Conservation (phyloP, 1,284 basidiomycete species). For the Cutaneotrichosporon sp. region DNA sequence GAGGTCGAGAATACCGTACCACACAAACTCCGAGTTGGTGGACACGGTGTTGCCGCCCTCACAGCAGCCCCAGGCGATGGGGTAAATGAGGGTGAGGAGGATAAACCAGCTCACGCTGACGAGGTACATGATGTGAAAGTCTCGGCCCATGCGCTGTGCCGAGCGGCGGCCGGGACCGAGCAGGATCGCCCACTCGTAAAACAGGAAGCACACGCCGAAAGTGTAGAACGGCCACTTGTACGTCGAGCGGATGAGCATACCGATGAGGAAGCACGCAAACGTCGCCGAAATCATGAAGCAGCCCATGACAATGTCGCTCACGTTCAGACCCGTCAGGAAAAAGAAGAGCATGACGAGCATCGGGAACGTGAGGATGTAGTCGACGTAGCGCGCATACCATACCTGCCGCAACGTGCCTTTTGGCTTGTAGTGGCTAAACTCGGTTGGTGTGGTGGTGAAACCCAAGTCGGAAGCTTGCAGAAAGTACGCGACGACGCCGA, state of each 20-base stretch:
- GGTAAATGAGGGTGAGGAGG: constrained; percentile 56
- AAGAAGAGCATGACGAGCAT: constrained; percentile 55
- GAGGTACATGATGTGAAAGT: constrained; percentile 48
- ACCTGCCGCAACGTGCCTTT: constrained; percentile 51
- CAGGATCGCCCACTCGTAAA: constrained; percentile 54
- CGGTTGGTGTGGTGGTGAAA: constrained; percentile 52
- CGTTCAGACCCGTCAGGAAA: constrained; percentile 54
- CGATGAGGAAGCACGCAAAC: constrained; percentile 56
- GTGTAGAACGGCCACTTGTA: constrained; percentile 56
- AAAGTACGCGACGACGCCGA: constrained; percentile 52
- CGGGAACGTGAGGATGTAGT: constrained; percentile 57
- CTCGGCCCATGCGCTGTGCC: constrained; percentile 28
- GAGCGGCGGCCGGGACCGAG: constrained; percentile 34
- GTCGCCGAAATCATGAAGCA: constrained; percentile 56
- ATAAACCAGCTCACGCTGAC: constrained; percentile 34
- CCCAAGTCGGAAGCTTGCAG: constrained; percentile 61
- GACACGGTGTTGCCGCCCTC: constrained; percentile 49
- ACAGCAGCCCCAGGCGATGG: constrained; percentile 48
- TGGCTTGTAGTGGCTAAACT: constrained; percentile 49
- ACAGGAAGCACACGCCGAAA: constrained; percentile 52
- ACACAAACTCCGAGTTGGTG: constrained; percentile 49
- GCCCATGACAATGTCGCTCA: constrained; percentile 55
- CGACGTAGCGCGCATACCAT: constrained; percentile 55
- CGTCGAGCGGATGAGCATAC: constrained; percentile 51
- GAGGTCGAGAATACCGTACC: constrained; percentile 60